Evolutionary conservation across 768 basidiomycete genomes (phyloP), one percentile per base, ranked within the genome.

Genomic region (Collybia sp.): DNA sequence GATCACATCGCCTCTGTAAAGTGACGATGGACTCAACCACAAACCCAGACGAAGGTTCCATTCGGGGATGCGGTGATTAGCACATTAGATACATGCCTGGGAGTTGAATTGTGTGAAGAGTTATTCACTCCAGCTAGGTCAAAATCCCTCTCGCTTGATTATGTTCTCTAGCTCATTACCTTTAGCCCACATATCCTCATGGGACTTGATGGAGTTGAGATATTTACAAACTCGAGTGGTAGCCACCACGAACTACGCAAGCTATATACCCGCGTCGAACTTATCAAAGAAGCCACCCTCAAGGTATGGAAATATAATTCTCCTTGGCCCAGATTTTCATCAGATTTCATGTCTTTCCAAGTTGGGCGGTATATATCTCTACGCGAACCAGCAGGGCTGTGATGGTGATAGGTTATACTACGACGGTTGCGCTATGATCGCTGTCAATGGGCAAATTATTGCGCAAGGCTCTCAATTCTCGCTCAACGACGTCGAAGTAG

Each of bases 201-300:
- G 96, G 96, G 95, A 6, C 79, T 99, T 8, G 95, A 99, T 58
- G 96, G 96, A 5, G 95, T 97, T 6, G 96, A 99, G 65, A 96
- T 99, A 42, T 97, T 98, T 61, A 97, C 95, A 8, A 99, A 99
- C 67, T 98, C 96, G 1, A 94, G 91, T 52, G 96, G 93, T 4
- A 95, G 92, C 63, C 96, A 99, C 60, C 96, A 99, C 58, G 96
- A 98, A 61, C 82, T 99, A 18, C 84, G 96, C n/a, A 99, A 99
- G 65, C 76, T 99, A 18, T 81, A 92, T 58, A 82, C 80, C 6
- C 82, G 96, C 6, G 80, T 98, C 1, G 93, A 99, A 50, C 73
- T 99, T 10, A 97, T 99, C 68, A 93, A 90, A 58, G 96, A 97
- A 60, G 96, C 96, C 1, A 99, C 95, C 1, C 70, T 85, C 48